These are phyloP conservation scores for Ophiostoma pallidulum DNA, from an alignment of 2,329 filamentous ascomycete genomes.

Conservation along the genomic window DNA sequence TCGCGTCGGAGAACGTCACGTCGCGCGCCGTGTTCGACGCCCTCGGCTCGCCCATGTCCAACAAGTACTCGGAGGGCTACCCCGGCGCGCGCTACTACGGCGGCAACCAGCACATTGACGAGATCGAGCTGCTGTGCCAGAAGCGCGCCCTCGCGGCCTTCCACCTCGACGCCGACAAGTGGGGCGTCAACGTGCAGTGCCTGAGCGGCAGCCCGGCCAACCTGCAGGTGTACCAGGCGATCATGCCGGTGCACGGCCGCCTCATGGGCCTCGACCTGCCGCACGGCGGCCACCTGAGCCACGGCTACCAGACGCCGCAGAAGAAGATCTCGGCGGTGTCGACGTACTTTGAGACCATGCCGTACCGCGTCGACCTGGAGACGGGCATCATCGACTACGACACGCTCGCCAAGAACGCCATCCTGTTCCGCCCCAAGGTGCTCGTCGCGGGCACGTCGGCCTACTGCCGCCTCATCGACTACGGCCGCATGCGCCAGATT, in stretches of 20 bases:
- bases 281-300: constrained; percentile 87
- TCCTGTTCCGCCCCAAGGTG: constrained; percentile 90
- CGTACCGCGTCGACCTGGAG: constrained; percentile 80
- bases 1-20: constrained; percentile 98
- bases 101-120: constrained; percentile 97
- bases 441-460: constrained; percentile 94
- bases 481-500: constrained; percentile 90
- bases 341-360: constrained; percentile 98
- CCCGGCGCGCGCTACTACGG: constrained; percentile 98
- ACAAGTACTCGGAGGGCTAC: constrained; percentile 99
- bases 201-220: constrained; percentile 91
- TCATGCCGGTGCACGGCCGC: constrained; percentile 91
- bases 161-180: constrained; percentile 74
- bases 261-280: constrained; percentile 95
- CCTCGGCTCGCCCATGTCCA: constrained; percentile 87
- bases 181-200: constrained; percentile 98
- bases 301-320: constrained; percentile 93
- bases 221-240: constrained; percentile 93
- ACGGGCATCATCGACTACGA: constrained; percentile 98
- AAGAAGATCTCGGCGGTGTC: constrained; percentile 98
- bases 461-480: constrained; percentile 97
- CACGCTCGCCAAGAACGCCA: constrained; percentile 77
- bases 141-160: constrained; percentile 86
- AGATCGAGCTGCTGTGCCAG: constrained; percentile 93
- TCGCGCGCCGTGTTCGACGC: constrained; percentile 97